Evolutionary conservation across 75 land plant species (phyloP).

Genomic region (Selaginella tamariscina): DNA sequence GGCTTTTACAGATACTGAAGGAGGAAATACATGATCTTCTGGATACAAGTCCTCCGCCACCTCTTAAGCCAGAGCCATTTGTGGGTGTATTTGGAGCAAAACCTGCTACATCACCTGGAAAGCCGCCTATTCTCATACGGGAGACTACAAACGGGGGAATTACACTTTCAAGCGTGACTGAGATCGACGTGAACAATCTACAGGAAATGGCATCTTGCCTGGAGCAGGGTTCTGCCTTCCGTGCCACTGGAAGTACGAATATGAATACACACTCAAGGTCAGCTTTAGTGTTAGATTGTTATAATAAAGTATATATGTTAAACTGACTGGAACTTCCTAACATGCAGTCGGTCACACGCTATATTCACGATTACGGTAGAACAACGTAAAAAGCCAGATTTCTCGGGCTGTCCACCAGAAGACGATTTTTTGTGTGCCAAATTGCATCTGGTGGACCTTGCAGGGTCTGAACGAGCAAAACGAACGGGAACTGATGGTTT

Average conservation of each 20-base stretch:
- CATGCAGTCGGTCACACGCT: constrained; percentile 4
- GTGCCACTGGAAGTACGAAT: constrained; percentile 99
- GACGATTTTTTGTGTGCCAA: constrained; percentile 9
- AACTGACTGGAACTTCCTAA: background rate
- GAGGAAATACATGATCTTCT: constrained; percentile 94
- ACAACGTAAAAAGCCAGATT: background rate
- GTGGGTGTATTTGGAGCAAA: constrained; percentile 36
- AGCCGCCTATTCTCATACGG: constrained; percentile 84
- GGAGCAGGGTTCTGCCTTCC: constrained; percentile 82
- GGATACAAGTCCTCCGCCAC: constrained; percentile 42
- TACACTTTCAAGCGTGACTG: constrained; percentile 85
- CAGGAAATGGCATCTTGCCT: constrained; percentile 88
- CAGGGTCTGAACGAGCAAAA: constrained; percentile 8
- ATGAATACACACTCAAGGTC: constrained; percentile 97
- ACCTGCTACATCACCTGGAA: constrained; percentile 46
- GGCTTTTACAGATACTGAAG: constrained; percentile 63
- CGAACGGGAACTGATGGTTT: constrained; percentile 8
- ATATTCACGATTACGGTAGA: constrained; percentile 7
- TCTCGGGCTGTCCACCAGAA: background rate
- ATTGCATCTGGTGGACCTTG: constrained; percentile 8
- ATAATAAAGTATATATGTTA: background rate
- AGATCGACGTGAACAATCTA: constrained; percentile 55
- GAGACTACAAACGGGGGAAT: constrained; percentile 91
- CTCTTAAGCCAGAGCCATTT: constrained; percentile 37
- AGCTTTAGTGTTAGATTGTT: background rate